Evolutionary conservation across 208 protist species (phyloP).

Genomic region (Leishmania turanica): DNA sequence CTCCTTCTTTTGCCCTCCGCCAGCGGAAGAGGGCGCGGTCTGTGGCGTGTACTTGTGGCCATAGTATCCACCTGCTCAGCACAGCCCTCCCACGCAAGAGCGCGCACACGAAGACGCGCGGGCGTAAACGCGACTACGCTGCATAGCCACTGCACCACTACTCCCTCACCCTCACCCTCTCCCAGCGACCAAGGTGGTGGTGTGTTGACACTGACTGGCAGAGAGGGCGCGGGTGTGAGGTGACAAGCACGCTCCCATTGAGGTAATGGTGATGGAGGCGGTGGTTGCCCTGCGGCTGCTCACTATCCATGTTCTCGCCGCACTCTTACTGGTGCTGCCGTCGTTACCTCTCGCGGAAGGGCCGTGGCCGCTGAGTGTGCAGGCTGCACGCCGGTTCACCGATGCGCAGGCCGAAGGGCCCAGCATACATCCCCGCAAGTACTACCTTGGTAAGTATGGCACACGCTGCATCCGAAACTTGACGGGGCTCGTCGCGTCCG

Average conservation of each 20-base stretch:
- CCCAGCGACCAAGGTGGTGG: background rate
- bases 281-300: background rate
- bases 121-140: background rate
- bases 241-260: background rate
- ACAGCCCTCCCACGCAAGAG: background rate
- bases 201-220: background rate
- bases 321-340: background rate
- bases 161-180: background rate
- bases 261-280: background rate
- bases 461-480: background rate
- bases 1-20: background rate
- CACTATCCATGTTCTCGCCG: background rate
- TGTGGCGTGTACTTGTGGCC: background rate
- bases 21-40: background rate
- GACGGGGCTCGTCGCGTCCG: background rate
- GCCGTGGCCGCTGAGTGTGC: background rate
- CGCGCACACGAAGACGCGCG: background rate
- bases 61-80: background rate
- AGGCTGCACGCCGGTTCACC: background rate
- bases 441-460: conserved; percentile 29
- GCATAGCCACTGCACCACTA: background rate
- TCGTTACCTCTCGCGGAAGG: background rate
- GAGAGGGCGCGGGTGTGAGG: background rate
- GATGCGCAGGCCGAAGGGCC: background rate
- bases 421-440: conserved; percentile 17